Evolutionary conservation across 2,329 filamentous ascomycete species (phyloP), one percentile per base, ranked within the genome.

Genomic region (Tolypocladium tropicale): DNA sequence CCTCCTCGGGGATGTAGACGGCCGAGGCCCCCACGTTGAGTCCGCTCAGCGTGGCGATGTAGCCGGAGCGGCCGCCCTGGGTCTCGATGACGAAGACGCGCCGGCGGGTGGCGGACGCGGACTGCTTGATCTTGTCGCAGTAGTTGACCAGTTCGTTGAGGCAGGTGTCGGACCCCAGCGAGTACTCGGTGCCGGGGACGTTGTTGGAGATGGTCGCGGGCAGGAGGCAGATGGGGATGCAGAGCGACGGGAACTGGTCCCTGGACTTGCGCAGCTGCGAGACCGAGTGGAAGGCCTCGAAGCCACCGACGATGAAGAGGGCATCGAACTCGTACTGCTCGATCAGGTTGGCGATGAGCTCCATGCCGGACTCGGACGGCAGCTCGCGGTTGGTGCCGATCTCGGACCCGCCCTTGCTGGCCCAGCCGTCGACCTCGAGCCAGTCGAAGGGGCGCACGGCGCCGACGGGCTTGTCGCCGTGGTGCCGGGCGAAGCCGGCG

Each of bases 171-270:
- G 91, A 96, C 48, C 94, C 94, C 50, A 99, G 83, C 1, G 91
- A 96, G 76, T 96, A 97, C 73, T 99, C 94, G 0, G 93, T 96
- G 41, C 94, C 94, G 0, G 94, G 94, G 5, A 99, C 94, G 70
- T 99, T 99, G 79, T 99, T 99, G 62, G 90, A 96, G 64, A 99
- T 93, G 11, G 94, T 99, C n/a, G 94, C 94, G 0, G 94, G 94
- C 30, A 99, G 79, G 46, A 96, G 81, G 54, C 88, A 82, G 79
- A 97, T 90, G 23, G 94, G 94, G 61, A 99, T 96, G 71, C 90
- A 91, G 68, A 99, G 88, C 1, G 88, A 86, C 12, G 89, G 85
- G 72, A 89, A 96, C 59, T 89, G 74, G 37, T 84, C 80, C 56
- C 91, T 81, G 16, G 88, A 91, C 74, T 89, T 84, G 63, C 92